A percentile compares a stretch with the other conserved stretches of the same genome.
Evolutionary conservation across 1,139 yeast genomes (phyloP).

Genomic region (Dujonia santamariae): DNA sequence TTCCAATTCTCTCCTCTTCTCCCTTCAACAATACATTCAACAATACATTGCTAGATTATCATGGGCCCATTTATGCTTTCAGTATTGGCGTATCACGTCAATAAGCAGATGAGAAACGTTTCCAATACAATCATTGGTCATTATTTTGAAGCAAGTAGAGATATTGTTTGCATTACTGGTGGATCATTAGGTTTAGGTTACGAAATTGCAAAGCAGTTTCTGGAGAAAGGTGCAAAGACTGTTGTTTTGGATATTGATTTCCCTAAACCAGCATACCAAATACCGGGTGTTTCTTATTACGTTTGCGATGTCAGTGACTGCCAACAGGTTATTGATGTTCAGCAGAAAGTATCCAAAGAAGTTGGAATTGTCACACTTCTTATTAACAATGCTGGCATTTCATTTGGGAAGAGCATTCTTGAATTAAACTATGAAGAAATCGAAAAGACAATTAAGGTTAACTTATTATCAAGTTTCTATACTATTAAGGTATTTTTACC

Average conservation of each 20-base stretch:
- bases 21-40: too few species aligned
- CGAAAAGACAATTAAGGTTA: conserved; percentile 58
- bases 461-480: conserved; percentile 66
- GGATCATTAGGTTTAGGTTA: conserved; percentile 76
- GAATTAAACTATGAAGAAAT: conserved; percentile 57
- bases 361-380: conserved; percentile 64
- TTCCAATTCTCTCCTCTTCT: too few species aligned
- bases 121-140: conserved; percentile 47
- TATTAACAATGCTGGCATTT: conserved; percentile 81
- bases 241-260: conserved; percentile 60
- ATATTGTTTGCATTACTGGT: conserved; percentile 77
- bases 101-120: conserved; percentile 26
- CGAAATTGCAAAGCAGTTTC: conserved; percentile 51
- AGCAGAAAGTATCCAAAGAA: conserved; percentile 35
- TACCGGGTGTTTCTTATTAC: conserved; percentile 50
- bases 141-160: conserved; percentile 46
- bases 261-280: conserved; percentile 32
- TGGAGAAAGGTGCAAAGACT: conserved; percentile 41
- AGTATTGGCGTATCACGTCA: conserved; percentile 15
- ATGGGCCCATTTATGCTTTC: conserved; percentile 8
- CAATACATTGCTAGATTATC: not conserved
- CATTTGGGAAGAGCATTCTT: conserved; percentile 54
- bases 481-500: conserved; percentile 72
- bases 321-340: conserved; percentile 34
- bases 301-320: conserved; percentile 66